A percentile compares a stretch with the other conserved stretches of the same genome.
Evolutionary conservation across 106 monocot species (phyloP).

Genomic region (Acorus gramineus): DNA sequence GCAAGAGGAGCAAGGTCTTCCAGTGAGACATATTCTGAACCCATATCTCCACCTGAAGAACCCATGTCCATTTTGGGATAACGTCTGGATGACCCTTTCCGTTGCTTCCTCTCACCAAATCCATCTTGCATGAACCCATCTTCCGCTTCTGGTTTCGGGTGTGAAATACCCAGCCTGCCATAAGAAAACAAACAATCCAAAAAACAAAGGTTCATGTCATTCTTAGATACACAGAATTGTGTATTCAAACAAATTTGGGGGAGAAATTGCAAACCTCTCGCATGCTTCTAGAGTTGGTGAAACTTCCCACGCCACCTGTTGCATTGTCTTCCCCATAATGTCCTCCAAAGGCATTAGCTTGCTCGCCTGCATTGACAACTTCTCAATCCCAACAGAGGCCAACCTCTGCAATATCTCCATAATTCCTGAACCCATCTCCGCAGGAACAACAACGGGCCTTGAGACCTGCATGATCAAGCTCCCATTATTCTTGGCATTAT

Average conservation of each 20-base stretch:
- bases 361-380: not conserved
- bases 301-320: not conserved
- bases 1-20: slow-evolving; percentile 4
- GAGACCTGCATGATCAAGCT: slow-evolving; percentile 6
- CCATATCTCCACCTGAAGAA: too few species aligned
- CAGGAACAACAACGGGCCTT: not conserved
- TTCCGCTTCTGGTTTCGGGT: not conserved
- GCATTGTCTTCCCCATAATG: not conserved
- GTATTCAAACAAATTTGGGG: not conserved
- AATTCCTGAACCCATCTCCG: not conserved
- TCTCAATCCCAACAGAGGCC: slow-evolving; percentile 3
- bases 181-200: not conserved
- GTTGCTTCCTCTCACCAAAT: not conserved
- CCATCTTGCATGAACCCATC: not conserved
- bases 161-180: not conserved
- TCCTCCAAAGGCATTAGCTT: slow-evolving; percentile 7
- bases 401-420: slow-evolving; percentile 4
- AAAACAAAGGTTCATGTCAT: not conserved
- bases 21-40: slow-evolving; percentile 3
- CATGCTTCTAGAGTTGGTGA: not conserved
- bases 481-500: not conserved
- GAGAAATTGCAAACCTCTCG: not conserved
- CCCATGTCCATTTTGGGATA: too few species aligned
- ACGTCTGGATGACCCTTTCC: not conserved
- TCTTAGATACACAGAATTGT: too few species aligned